These are phyloP conservation scores for Globisporangium ultimum DNA, from an alignment of 352 stramenopile genomes.

Conservation along the genomic window DNA sequence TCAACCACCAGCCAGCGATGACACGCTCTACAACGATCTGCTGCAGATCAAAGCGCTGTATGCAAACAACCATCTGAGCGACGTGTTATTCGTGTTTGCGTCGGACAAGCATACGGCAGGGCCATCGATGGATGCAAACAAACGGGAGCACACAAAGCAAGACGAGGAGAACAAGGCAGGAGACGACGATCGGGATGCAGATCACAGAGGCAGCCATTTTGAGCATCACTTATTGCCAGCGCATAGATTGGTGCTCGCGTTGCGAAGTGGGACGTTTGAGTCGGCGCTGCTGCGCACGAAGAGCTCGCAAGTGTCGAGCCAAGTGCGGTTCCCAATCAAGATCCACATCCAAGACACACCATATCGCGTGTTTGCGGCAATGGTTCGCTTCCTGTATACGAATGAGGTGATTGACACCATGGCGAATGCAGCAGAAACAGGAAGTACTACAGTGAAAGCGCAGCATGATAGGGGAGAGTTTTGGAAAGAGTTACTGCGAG, in stretches of 20 bases:
- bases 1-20: slow-evolving; percentile 6
- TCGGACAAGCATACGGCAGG: slow-evolving; percentile 19
- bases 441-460: slow-evolving; percentile 6
- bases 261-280: slow-evolving; percentile 74
- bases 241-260: slow-evolving; percentile 67
- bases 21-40: slow-evolving; percentile 43
- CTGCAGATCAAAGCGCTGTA: slow-evolving; percentile 56
- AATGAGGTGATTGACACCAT: slow-evolving; percentile 36
- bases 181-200: background rate
- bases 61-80: slow-evolving; percentile 70
- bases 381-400: slow-evolving; percentile 79
- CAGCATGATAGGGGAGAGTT: slow-evolving; percentile 28
- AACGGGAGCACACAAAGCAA: background rate
- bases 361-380: slow-evolving; percentile 60
- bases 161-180: slow-evolving; percentile 1
- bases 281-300: slow-evolving; percentile 59
- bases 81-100: slow-evolving; percentile 78
- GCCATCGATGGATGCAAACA: background rate
- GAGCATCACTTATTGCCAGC: slow-evolving; percentile 62
- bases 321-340: slow-evolving; percentile 78
- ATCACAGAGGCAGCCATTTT: background rate
- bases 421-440: background rate
- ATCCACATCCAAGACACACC: slow-evolving; percentile 82
- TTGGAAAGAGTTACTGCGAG: slow-evolving; percentile 65
- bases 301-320: slow-evolving; percentile 57